These are phyloP conservation scores for Pichia ethanolica DNA, from an alignment of 805 yeast species.

Conservation along the genomic window DNA sequence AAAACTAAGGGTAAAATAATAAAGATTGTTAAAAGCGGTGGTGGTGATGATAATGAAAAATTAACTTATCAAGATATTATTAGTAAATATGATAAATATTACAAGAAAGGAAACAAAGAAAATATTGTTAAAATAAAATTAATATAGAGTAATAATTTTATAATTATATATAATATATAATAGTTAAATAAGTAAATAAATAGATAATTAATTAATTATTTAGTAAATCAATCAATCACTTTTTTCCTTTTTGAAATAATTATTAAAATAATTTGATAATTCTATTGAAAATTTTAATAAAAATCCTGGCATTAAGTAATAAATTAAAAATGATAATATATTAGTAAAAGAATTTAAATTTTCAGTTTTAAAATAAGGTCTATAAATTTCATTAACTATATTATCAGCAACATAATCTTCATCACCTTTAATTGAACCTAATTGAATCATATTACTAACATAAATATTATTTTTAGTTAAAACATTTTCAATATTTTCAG, in stretches of 20 bases:
- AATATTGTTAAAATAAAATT: too few species aligned
- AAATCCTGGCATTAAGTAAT: constrained; percentile 4
- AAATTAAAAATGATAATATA: constrained; percentile 1
- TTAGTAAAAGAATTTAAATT: not conserved
- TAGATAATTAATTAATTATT: too few species aligned
- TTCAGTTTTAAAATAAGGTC: constrained; percentile 2
- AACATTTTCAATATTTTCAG: not conserved
- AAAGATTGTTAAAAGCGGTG: not conserved
- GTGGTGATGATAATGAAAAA: too few species aligned
- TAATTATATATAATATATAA: too few species aligned
- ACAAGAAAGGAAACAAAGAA: not conserved
- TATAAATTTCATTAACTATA: not conserved
- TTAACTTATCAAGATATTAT: too few species aligned
- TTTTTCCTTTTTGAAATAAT: not conserved
- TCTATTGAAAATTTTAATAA: not conserved
- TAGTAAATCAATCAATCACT: not conserved
- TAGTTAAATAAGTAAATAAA: too few species aligned
- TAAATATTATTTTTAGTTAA: not conserved
- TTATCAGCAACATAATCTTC: constrained; percentile 5
- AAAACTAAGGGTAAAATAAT: constrained; percentile 20
- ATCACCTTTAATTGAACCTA: constrained; percentile 2
- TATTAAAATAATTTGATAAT: not conserved
- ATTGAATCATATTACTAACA: constrained; percentile 1
- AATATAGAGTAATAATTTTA: too few species aligned
- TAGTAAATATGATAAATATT: too few species aligned